These are phyloP conservation scores for Nematocida major DNA, from an alignment of 371 early-diverging fungal genomes.

Conservation along the genomic window DNA sequence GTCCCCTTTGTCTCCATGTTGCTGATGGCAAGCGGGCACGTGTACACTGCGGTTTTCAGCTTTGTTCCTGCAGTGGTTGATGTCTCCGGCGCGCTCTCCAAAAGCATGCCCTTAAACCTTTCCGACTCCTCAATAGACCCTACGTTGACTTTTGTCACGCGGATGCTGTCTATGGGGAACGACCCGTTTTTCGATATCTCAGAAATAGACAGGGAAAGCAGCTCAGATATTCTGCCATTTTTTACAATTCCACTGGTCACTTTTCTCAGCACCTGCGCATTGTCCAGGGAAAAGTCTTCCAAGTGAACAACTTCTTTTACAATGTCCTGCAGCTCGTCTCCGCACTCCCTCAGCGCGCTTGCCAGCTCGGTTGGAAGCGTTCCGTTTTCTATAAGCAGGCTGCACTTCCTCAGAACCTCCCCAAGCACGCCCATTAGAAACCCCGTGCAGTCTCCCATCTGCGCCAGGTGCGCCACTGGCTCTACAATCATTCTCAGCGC, in stretches of 20 bases:
- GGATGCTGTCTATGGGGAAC: constrained; percentile 59
- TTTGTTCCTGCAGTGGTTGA: constrained; percentile 56
- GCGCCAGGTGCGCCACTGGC: constrained; percentile 57
- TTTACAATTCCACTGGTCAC: constrained; percentile 53
- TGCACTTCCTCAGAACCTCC: constrained; percentile 48
- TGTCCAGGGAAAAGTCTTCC: constrained; percentile 13
- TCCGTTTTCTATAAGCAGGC: constrained; percentile 53
- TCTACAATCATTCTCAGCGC: constrained; percentile 59
- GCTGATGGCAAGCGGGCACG: constrained; percentile 83
- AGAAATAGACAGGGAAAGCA: constrained; percentile 48
- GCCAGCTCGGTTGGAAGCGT: constrained; percentile 52
- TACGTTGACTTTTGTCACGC: constrained; percentile 75
- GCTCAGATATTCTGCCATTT: constrained; percentile 26
- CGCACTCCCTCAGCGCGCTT: constrained; percentile 48
- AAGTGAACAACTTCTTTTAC: constrained; percentile 4
- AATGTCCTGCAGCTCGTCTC: constrained; percentile 12
- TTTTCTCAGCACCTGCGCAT: constrained; percentile 37
- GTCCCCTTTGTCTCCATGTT: constrained; percentile 98
- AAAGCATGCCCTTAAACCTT: constrained; percentile 92
- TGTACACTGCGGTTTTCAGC: constrained; percentile 81
- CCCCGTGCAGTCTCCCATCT: constrained; percentile 58
- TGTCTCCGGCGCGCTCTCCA: constrained; percentile 82
- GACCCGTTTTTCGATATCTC: constrained; percentile 31
- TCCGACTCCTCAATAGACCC: constrained; percentile 79
- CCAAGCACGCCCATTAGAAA: constrained; percentile 56